Evolutionary conservation across 495 filamentous ascomycete species (phyloP).

Genomic region (Xylaria acuta): DNA sequence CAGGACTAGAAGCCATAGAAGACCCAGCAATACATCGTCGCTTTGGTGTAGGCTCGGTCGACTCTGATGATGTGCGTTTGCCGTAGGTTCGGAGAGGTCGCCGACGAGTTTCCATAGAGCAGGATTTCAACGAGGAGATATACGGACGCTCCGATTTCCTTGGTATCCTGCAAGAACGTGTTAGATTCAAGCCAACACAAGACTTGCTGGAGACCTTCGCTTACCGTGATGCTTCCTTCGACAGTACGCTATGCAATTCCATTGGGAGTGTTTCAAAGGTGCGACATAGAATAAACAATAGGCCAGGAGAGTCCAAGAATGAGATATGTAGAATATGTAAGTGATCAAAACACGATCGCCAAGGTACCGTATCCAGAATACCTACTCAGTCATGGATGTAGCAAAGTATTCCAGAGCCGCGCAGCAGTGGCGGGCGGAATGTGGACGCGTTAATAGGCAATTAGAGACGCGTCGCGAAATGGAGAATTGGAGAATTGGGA

Average conservation of each 20-base stretch:
- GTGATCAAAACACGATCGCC: not conserved
- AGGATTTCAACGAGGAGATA: constrained; percentile 23
- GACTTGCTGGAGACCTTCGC: not conserved
- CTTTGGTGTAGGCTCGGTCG: constrained; percentile 29
- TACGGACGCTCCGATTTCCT: constrained; percentile 25
- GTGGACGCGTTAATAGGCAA: constrained; percentile 37
- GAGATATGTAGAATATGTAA: not conserved
- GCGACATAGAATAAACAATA: not conserved
- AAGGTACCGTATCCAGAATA: constrained; percentile 4
- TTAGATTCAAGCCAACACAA: not conserved
- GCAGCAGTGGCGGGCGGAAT: not conserved
- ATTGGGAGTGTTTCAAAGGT: constrained; percentile 1
- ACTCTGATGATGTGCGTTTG: constrained; percentile 36
- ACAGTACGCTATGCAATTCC: not conserved
- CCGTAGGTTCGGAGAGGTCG: constrained; percentile 53
- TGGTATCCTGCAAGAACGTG: constrained; percentile 13
- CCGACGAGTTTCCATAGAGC: constrained; percentile 34
- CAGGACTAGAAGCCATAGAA: not conserved
- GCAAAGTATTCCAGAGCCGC: not conserved
- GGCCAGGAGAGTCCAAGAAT: not conserved
- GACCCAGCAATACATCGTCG: constrained; percentile 27
- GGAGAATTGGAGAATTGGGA: not conserved
- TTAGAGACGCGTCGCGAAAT: constrained; percentile 33
- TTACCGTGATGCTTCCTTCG: constrained; percentile 24
- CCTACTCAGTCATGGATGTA: not conserved